phyloP scores from a whole-genome alignment of 257 asterid species.

The Asclepias syriaca region DNA sequence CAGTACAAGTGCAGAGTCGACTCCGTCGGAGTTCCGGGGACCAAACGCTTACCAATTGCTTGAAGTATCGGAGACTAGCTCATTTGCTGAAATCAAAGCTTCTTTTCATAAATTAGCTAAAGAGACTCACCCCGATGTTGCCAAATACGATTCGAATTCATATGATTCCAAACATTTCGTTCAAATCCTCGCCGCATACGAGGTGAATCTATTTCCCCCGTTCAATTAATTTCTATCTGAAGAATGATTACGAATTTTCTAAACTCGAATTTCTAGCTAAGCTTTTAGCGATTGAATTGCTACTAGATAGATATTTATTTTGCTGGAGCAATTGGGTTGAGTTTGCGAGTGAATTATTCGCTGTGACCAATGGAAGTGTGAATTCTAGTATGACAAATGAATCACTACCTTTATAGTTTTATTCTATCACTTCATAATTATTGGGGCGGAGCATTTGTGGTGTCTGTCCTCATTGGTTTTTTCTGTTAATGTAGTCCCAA shows the following conservation, averaged over 20 bases:
- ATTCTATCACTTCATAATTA: neutral
- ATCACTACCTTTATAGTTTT: neutral
- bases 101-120: slow-evolving; percentile 81
- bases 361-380: neutral
- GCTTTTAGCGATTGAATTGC: neutral
- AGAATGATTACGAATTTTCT: neutral
- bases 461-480: too few relatives aligned
- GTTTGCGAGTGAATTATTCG: neutral
- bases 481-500: too few relatives aligned
- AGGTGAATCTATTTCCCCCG: slow-evolving; percentile 38
- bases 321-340: neutral
- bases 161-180: slow-evolving; percentile 53
- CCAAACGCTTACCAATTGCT: slow-evolving; percentile 69
- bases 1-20: slow-evolving; percentile 45
- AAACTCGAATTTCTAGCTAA: neutral
- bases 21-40: slow-evolving; percentile 55
- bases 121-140: slow-evolving; percentile 90
- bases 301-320: neutral
- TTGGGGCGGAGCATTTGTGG: neutral
- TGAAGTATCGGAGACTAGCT: slow-evolving; percentile 66
- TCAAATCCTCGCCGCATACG: slow-evolving; percentile 84
- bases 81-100: slow-evolving; percentile 64
- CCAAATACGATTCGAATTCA: slow-evolving; percentile 32
- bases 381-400: neutral
- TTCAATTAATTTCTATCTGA: neutral